A percentile compares a stretch with the other conserved stretches of the same genome.
phyloP scores from a whole-genome alignment of 2,329 filamentous ascomycete species.

The Periconia digitata region DNA sequence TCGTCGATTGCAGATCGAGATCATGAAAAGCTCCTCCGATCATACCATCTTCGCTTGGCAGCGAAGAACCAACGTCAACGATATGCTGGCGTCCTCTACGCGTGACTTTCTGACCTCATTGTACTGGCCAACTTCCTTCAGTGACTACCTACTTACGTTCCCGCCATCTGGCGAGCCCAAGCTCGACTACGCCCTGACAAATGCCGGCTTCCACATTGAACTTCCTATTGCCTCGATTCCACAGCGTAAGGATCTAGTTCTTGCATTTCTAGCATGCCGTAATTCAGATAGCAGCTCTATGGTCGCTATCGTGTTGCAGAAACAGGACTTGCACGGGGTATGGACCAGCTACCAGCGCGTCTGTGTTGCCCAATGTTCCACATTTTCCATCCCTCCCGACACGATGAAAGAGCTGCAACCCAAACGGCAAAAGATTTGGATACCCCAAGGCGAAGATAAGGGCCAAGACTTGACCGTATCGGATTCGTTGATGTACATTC shows the following conservation, averaged over 20 bases:
- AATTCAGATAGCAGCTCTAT: not conserved
- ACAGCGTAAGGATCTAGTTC: not conserved
- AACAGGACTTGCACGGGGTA: not conserved
- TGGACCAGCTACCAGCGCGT: not conserved
- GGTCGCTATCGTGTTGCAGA: not conserved
- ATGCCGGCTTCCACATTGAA: conserved; percentile 1
- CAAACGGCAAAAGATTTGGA: no score
- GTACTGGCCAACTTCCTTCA: not conserved
- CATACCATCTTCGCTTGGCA: conserved; percentile 6
- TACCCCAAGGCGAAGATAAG: no score
- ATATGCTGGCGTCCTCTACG: not conserved
- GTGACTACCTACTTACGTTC: not conserved
- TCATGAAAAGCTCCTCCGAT: conserved; percentile 6
- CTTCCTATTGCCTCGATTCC: not conserved
- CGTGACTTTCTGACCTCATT: not conserved
- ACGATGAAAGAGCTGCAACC: no score
- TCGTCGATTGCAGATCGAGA: conserved; percentile 5
- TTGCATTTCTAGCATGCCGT: not conserved
- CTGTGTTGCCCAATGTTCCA: not conserved
- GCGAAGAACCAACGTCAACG: not conserved
- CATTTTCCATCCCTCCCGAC: not conserved
- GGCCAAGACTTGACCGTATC: no score
- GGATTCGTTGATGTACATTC: no score
- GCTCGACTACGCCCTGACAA: not conserved
- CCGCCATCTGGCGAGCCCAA: not conserved